Evolutionary conservation across 106 monocot species (phyloP), one percentile per base, ranked within the genome.

Genomic region (Cymbidium sinense): DNA sequence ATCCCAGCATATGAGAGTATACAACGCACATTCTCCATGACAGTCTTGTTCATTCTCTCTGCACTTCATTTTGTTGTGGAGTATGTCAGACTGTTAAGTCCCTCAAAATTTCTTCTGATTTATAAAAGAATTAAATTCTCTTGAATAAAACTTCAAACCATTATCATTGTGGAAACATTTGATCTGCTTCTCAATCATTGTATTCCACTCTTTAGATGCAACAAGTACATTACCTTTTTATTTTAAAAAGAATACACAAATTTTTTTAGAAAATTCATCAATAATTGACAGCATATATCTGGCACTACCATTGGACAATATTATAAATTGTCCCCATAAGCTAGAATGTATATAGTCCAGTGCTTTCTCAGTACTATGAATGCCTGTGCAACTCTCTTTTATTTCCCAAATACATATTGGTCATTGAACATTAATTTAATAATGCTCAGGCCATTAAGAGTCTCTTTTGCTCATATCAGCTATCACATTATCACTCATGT

Each of bases 361-460:
- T 64, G 25, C 64, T n/a, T 1, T 29, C 52, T 54, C 75, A 0
- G 79, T 83, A 1, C 2, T 13, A 50, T 81, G 76, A 30, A 50
- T 12, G 1, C 10, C 23, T 64, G 34, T 76, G 12, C 41, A 19
- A 74, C 17, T 78, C 43, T 30, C 7, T 4, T 36, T 62, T 70
- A 30, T n/a, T 84, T 84, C 7, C 37, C 71, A 70, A 70, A 69
- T 4, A 69, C 31, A 13, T 33, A 69, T 5, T 69, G 69, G n/a
- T 69, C 31, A 69, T 23, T n/a, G 25, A 69, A 28, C 12, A 25
- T 27, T 8, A 27, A 23, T 69, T 29, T 69, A 23, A 17, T 23
- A 29, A 12, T 69, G 9, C 18, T 79, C 1, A 69, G 50, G 27
- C 25, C 65, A 15, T 39, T 29, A 83, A 27, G 2, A 75, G 20